These are phyloP conservation scores for Verticillium albo-atrum DNA, from an alignment of 2,329 filamentous ascomycete genomes.

Conservation along the genomic window DNA sequence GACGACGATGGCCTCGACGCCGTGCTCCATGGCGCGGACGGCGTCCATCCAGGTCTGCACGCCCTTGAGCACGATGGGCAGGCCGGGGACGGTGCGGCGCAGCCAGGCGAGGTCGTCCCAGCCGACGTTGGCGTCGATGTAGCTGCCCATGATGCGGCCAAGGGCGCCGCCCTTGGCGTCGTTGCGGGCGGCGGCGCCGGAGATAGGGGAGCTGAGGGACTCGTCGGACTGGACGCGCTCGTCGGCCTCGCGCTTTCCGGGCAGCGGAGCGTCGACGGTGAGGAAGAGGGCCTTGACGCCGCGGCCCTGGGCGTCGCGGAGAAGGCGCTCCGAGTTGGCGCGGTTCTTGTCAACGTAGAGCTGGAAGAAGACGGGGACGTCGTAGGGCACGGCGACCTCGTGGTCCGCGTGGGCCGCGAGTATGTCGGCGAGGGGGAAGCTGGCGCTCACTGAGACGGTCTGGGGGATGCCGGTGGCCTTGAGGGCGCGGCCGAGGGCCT, in stretches of 20 bases:
- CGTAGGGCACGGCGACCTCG: conserved; percentile 15
- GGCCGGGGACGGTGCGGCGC: conserved; percentile 47
- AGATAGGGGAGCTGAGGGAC: conserved; percentile 42
- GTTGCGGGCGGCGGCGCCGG: conserved; percentile 42
- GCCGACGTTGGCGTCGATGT: conserved; percentile 49
- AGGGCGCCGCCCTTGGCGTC: conserved; percentile 51
- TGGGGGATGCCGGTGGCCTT: conserved; percentile 46
- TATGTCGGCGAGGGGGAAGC: conserved; percentile 53
- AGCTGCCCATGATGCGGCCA: conserved; percentile 49
- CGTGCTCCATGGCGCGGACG: conserved; percentile 50
- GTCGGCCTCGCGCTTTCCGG: conserved; percentile 49
- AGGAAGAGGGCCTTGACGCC: conserved; percentile 51
- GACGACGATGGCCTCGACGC: conserved; percentile 63
- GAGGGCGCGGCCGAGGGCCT: conserved; percentile 10
- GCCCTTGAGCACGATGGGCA: conserved; percentile 62
- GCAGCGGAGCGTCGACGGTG: conserved; percentile 54
- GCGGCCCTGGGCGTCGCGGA: conserved; percentile 38
- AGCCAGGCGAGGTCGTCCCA: conserved; percentile 67
- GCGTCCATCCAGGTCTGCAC: conserved; percentile 66
- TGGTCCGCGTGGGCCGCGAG: conserved; percentile 6
- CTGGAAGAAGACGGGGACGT: conserved; percentile 47
- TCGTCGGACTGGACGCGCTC: conserved; percentile 43
- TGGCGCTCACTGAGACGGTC: conserved; percentile 58
- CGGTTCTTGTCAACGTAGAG: conserved; percentile 58
- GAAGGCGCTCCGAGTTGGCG: conserved; percentile 41